A percentile compares a stretch with the other conserved stretches of the same genome.
Evolutionary conservation across 495 filamentous ascomycete genomes (phyloP).

Genomic region (Penicillium coffeae): DNA sequence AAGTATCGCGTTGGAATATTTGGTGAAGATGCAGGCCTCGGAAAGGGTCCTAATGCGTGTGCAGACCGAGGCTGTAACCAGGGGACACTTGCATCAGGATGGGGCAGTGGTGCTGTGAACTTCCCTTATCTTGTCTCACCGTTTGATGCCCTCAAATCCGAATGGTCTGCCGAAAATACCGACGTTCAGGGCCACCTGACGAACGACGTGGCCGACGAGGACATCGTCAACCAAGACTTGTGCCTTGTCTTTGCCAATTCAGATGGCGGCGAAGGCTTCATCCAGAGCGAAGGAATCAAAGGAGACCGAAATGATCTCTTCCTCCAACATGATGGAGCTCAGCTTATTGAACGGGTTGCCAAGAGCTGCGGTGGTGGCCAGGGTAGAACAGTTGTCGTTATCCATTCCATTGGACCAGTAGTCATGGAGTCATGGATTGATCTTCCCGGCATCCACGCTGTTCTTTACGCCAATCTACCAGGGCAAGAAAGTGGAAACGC

Average conservation of each 20-base stretch:
- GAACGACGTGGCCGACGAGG: constrained; percentile 47
- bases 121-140: constrained; percentile 80
- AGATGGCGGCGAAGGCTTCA: constrained; percentile 63
- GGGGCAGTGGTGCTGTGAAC: constrained; percentile 87
- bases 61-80: constrained; percentile 74
- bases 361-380: constrained; percentile 61
- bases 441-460: constrained; percentile 70
- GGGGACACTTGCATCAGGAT: constrained; percentile 80
- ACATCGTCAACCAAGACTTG: constrained; percentile 54
- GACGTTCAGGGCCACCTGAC: constrained; percentile 56
- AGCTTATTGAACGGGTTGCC: constrained; percentile 68
- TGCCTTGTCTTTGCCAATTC: constrained; percentile 63
- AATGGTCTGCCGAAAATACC: constrained; percentile 58
- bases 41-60: constrained; percentile 71
- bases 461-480: constrained; percentile 83
- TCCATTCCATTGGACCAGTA: constrained; percentile 91
- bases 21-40: constrained; percentile 75
- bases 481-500: constrained; percentile 89
- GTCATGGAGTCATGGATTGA: constrained; percentile 83
- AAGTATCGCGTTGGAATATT: constrained; percentile 67
- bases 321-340: constrained; percentile 73
- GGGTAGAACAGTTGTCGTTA: constrained; percentile 72
- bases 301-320: constrained; percentile 83
- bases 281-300: constrained; percentile 55
- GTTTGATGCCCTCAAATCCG: constrained; percentile 56